Conservation (phyloP, 163 green algal species). For the Chlorella variabilis region DNA sequence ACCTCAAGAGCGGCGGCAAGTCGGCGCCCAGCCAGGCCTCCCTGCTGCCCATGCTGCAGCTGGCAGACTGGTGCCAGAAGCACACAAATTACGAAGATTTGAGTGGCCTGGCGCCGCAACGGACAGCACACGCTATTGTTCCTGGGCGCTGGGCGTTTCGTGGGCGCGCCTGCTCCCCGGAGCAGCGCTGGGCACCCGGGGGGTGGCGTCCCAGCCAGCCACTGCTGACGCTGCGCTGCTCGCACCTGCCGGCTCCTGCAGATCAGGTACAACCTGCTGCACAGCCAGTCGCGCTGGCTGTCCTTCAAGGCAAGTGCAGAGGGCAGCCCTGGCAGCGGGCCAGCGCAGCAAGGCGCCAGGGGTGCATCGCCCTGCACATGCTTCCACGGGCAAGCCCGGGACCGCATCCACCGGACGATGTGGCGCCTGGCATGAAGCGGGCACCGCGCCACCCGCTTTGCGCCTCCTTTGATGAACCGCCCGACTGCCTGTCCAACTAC, state of each 20-base stretch:
- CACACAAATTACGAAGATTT: not conserved
- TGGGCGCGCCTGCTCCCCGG: no score
- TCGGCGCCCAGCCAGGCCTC: not conserved
- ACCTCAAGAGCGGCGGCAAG: conserved; percentile 16
- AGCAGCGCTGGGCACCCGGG: no score
- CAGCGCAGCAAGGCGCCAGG: no score
- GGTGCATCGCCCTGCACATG: no score
- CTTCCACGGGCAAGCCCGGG: no score
- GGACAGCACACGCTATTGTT: no score
- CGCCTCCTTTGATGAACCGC: no score
- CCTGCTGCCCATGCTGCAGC: conserved; percentile 11
- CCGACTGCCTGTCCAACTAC: not conserved
- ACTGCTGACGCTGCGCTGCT: not conserved
- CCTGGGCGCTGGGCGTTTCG: no score
- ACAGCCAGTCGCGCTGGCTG: not conserved
- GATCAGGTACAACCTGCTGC: not conserved
- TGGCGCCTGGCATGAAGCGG: no score
- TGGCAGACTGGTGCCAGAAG: not conserved
- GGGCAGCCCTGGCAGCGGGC: no score
- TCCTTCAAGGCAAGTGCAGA: not conserved
- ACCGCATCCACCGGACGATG: no score
- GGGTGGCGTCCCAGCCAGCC: no score
- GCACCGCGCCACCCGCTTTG: not conserved
- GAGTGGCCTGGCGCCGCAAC: not conserved
- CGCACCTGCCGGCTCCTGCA: not conserved